phyloP scores from a whole-genome alignment of 2,329 filamentous ascomycete species.

The Aspergillus sp. region DNA sequence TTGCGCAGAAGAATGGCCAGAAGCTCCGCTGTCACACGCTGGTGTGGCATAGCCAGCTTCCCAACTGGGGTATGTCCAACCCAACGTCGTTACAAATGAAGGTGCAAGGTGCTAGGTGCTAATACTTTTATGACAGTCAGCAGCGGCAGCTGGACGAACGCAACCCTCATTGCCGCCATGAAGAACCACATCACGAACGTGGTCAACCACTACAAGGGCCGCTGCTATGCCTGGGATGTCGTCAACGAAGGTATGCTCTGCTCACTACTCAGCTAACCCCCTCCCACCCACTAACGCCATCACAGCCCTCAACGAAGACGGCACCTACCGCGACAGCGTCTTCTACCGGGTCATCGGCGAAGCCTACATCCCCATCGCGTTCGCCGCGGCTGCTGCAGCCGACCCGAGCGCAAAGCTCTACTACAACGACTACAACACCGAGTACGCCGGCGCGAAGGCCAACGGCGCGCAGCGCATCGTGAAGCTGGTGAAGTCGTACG shows the following conservation, averaged over 20 bases:
- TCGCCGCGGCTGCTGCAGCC: conserved; percentile 49
- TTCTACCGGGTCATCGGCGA: conserved; percentile 45
- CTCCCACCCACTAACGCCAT: neutral
- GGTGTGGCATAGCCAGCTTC: conserved; percentile 48
- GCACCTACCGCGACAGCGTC: conserved; percentile 41
- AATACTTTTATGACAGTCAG: conserved; percentile 31
- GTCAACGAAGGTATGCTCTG: conserved; percentile 33
- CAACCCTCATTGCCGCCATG: conserved; percentile 55
- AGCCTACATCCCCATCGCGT: conserved; percentile 47
- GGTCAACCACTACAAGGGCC: conserved; percentile 33
- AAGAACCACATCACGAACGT: conserved; percentile 44
- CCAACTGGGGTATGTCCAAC: conserved; percentile 55
- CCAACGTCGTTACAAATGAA: neutral
- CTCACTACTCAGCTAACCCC: neutral
- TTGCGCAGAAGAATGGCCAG: conserved; percentile 41
- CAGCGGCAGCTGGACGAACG: conserved; percentile 54
- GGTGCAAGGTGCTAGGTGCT: conserved; percentile 1
- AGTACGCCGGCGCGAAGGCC: conserved; percentile 35
- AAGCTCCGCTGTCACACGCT: conserved; percentile 62
- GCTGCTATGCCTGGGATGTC: conserved; percentile 41
- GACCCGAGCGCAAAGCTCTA: conserved; percentile 55
- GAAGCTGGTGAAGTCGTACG: conserved; percentile 36
- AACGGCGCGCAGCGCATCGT: conserved; percentile 36
- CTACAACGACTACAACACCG: conserved; percentile 47
- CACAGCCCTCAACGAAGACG: conserved; percentile 45